Evolutionary conservation across 2,329 filamentous ascomycete genomes (phyloP), one percentile per base, ranked within the genome.

Genomic region (Exophiala sp.): DNA sequence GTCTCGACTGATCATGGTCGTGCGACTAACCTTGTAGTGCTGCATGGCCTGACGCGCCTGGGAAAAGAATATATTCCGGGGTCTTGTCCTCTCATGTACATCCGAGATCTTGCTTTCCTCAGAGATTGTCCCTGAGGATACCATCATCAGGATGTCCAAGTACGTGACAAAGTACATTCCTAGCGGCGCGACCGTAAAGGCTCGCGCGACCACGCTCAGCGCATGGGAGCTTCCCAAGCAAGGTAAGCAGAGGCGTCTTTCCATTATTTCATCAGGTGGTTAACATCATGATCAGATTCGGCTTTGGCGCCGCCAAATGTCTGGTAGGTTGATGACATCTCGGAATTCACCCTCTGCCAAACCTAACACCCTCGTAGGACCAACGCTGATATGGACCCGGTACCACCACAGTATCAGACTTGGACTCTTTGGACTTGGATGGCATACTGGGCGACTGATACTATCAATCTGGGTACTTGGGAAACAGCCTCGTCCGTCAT

Each of bases 401-500:
- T 62, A 2, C 60, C 58, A 14, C 52, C 52, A 36, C 42, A 54
- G 34, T 54, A 55, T 35, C 52, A 57, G 32, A 62, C 57, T 5
- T 61, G 47, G 60, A 54, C 55, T 14, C 52, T 52, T 20, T 72
- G 70, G 68, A 72, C 71, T 1, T 72, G 68, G 67, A 68, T 73
- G 65, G 69, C 65, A 0, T 73, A 72, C 50, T 73, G 70, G 71
- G 68, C 67, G 1, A 71, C 69, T 10, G 71, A 74, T 57, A 68
- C 68, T 2, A 68, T 73, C 47, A 73, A 72, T 55, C 49, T 71
- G 47, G 66, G 66, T 32, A 80, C 77, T 36, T 82, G 79, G 79
- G 75, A 82, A 61, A 79, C 76, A 7, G 77, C 75, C 2, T 72
- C 71, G 33, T 73, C 74, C 43, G 76, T 79, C 53, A 67, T 79